Evolutionary conservation across 1,284 basidiomycete species (phyloP).

Genomic region (Melanopsichium pennsylvanicum): DNA sequence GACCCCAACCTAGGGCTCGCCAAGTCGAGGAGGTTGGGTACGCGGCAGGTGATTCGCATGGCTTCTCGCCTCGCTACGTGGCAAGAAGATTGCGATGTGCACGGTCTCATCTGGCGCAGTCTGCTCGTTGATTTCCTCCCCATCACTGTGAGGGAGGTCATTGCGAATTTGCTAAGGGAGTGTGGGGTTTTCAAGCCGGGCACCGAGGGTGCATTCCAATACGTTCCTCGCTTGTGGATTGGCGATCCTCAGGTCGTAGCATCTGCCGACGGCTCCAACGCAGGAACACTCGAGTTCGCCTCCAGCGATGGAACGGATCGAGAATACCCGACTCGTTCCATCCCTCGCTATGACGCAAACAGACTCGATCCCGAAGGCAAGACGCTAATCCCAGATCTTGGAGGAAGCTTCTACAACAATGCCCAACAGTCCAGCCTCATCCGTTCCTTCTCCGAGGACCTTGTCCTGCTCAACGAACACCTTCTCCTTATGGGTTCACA

Average conservation of each 20-base stretch:
- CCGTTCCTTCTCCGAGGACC: conserved; percentile 64
- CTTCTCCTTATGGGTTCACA: conserved; percentile 66
- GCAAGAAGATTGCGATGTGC: conserved; percentile 60
- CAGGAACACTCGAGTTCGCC: conserved; percentile 46
- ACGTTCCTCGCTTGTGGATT: conserved; percentile 40
- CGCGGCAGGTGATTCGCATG: conserved; percentile 64
- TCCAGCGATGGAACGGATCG: conserved; percentile 33
- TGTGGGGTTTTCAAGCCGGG: conserved; percentile 56
- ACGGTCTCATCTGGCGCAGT: conserved; percentile 59
- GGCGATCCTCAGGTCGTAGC: conserved; percentile 30
- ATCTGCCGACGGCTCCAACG: conserved; percentile 1
- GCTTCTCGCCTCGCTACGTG: conserved; percentile 57
- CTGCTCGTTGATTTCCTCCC: conserved; percentile 66
- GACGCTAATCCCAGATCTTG: conserved; percentile 61
- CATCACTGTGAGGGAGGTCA: conserved; percentile 59
- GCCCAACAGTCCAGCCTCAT: conserved; percentile 63
- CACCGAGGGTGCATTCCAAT: conserved; percentile 56
- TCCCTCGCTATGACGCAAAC: conserved; percentile 59
- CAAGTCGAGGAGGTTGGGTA: conserved; percentile 66
- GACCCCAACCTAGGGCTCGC: conserved; percentile 58
- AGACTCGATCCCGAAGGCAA: conserved; percentile 60
- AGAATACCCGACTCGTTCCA: conserved; percentile 22
- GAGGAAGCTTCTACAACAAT: conserved; percentile 64
- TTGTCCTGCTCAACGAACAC: conserved; percentile 64
- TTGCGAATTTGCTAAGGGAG: conserved; percentile 57